Percentiles rank a stretch among this genome's conserved stretches.
Conservation (phyloP, 1,284 basidiomycete species). For the Pyrrhoderma lamaoense region DNA sequence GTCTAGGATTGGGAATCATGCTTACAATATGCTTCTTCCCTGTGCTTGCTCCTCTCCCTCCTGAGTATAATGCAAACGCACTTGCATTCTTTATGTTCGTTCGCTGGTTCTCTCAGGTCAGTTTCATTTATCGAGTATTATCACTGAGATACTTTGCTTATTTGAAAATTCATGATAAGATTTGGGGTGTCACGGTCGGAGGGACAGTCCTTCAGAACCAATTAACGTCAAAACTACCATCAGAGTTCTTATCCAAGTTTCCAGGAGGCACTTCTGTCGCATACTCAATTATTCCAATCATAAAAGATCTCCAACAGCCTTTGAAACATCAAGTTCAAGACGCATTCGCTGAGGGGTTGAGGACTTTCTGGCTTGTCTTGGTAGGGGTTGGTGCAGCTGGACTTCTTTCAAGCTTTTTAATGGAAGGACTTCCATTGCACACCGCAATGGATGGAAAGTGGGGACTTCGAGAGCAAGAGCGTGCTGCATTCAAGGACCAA, state of each 20-base stretch:
- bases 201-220: constrained; percentile 35
- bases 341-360: constrained; percentile 30
- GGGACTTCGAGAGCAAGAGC: too few species aligned
- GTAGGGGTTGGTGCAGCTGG: constrained; percentile 28
- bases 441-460: background rate
- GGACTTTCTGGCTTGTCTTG: constrained; percentile 30
- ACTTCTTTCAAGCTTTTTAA: constrained; percentile 26
- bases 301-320: constrained; percentile 27
- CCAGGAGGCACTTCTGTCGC: constrained; percentile 29
- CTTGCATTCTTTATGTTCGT: constrained; percentile 30
- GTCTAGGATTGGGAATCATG: constrained; percentile 29
- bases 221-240: constrained; percentile 29
- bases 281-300: constrained; percentile 32
- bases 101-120: constrained; percentile 25
- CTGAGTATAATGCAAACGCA: constrained; percentile 27
- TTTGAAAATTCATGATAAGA: constrained; percentile 20
- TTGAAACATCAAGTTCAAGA: constrained; percentile 26
- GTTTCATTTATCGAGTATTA: constrained; percentile 9
- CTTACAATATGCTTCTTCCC: constrained; percentile 26
- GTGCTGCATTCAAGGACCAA: too few species aligned
- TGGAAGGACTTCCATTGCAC: constrained; percentile 24
- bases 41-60: constrained; percentile 30
- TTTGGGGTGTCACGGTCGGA: constrained; percentile 34
- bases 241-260: constrained; percentile 27
- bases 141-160: too few species aligned